These are phyloP conservation scores for Davidsoniella australis DNA, from an alignment of 2,329 filamentous ascomycete species.

Conservation along the genomic window DNA sequence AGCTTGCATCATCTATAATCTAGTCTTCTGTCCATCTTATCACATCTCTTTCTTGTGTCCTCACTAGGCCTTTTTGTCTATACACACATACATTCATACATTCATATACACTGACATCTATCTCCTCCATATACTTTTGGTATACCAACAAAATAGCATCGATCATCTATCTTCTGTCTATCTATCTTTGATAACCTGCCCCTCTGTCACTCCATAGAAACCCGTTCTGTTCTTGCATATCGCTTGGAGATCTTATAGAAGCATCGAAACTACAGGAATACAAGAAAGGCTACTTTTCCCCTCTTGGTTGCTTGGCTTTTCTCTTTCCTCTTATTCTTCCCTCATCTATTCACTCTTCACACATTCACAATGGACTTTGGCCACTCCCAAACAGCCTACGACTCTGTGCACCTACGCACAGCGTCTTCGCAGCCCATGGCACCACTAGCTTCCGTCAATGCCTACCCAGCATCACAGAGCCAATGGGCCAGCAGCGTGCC, in stretches of 20 bases:
- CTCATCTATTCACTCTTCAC: background rate
- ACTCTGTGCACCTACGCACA: constrained; percentile 6
- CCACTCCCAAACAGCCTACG: constrained; percentile 3
- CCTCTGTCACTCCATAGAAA: too few species aligned
- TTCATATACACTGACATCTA: constrained; percentile 2
- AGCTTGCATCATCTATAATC: too few species aligned
- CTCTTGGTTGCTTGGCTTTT: background rate
- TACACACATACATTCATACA: constrained; percentile 3
- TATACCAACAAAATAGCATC: too few species aligned
- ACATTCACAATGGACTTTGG: constrained; percentile 5
- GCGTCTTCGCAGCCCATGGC: constrained; percentile 2
- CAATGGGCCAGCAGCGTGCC: constrained; percentile 1
- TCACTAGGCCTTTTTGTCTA: background rate
- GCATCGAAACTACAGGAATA: too few species aligned
- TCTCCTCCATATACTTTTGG: background rate
- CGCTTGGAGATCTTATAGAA: too few species aligned
- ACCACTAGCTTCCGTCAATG: constrained; percentile 1
- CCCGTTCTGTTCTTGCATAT: too few species aligned
- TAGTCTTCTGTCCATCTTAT: too few species aligned
- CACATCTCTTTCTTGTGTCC: too few species aligned
- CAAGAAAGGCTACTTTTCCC: too few species aligned
- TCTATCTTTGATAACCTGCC: too few species aligned
- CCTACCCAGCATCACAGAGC: constrained; percentile 2
- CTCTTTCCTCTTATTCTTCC: background rate
- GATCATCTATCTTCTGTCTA: too few species aligned